These are phyloP conservation scores for Zea luxurians DNA, from an alignment of 176 grass and related monocot genomes.

Conservation along the genomic window DNA sequence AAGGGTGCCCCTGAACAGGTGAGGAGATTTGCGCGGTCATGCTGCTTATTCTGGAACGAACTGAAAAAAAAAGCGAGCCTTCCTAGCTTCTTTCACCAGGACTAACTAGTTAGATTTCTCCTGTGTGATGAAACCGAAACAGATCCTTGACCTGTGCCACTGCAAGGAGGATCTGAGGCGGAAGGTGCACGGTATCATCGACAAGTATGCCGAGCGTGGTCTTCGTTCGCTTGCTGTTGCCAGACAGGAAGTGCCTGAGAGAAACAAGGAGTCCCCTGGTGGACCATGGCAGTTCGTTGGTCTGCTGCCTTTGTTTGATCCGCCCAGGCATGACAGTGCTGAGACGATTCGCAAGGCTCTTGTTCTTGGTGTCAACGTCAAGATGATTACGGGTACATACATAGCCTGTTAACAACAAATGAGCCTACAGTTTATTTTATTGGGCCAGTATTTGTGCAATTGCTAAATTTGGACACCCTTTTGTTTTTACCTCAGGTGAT, in stretches of 20 bases:
- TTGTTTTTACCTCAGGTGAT: conserved; percentile 66
- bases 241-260: conserved; percentile 99
- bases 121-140: conserved; percentile 32
- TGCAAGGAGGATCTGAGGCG: conserved; percentile 88
- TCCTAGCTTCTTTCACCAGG: conserved; percentile 1
- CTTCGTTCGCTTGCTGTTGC: conserved; percentile 91
- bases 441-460: background rate
- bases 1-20: conserved; percentile 99
- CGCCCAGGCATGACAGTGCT: conserved; percentile 96
- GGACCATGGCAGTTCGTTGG: conserved; percentile 94
- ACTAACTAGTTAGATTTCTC: conserved; percentile 24
- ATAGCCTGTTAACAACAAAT: background rate
- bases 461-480: background rate
- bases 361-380: conserved; percentile 92
- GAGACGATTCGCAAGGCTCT: conserved; percentile 98
- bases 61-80: background rate
- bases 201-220: conserved; percentile 94
- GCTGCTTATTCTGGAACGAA: background rate
- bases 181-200: conserved; percentile 69
- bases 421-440: background rate
- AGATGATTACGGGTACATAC: conserved; percentile 92
- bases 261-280: conserved; percentile 66
- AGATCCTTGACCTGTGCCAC: conserved; percentile 83
- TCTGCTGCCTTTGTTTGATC: conserved; percentile 89
- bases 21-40: background rate